These are phyloP conservation scores for Globisporangium uncinulatum DNA, from an alignment of 352 stramenopile species.

Conservation along the genomic window DNA sequence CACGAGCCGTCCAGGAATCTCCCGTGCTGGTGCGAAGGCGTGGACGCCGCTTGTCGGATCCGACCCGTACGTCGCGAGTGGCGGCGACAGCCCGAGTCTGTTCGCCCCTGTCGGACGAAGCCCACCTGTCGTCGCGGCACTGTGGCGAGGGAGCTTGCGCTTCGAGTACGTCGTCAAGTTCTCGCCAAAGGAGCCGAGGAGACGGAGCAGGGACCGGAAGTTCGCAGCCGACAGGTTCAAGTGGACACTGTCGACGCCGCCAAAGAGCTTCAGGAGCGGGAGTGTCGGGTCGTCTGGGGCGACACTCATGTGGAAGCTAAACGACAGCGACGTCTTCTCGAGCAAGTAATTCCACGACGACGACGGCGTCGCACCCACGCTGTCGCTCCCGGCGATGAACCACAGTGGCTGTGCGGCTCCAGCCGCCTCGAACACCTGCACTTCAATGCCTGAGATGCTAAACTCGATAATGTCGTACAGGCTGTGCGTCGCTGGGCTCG, in stretches of 20 bases:
- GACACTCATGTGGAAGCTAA: constrained; percentile 75
- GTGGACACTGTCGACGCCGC: constrained; percentile 59
- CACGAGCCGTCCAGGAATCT: constrained; percentile 14
- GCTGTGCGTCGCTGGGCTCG: constrained; percentile 25
- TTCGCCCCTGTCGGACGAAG: not conserved
- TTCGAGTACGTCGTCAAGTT: constrained; percentile 51
- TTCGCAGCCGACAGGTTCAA: constrained; percentile 63
- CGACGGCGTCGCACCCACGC: not conserved
- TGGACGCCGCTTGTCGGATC: constrained; percentile 7
- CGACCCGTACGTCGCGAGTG: constrained; percentile 1
- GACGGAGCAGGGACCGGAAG: constrained; percentile 49
- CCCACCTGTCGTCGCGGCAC: not conserved
- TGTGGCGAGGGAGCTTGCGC: constrained; percentile 16
- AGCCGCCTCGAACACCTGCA: constrained; percentile 40
- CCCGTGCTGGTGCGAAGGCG: constrained; percentile 6
- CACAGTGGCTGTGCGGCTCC: constrained; percentile 9
- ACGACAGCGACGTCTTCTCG: constrained; percentile 68
- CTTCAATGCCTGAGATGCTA: constrained; percentile 70
- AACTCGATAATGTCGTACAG: constrained; percentile 82
- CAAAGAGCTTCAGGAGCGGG: constrained; percentile 70
- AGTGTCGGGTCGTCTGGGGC: constrained; percentile 73
- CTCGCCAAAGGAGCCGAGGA: constrained; percentile 65
- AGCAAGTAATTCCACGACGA: constrained; percentile 52
- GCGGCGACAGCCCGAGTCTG: not conserved
- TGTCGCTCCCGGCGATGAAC: constrained; percentile 10